Evolutionary conservation across 2,329 filamentous ascomycete genomes (phyloP).

Genomic region (Pseudogymnoascus sp.): DNA sequence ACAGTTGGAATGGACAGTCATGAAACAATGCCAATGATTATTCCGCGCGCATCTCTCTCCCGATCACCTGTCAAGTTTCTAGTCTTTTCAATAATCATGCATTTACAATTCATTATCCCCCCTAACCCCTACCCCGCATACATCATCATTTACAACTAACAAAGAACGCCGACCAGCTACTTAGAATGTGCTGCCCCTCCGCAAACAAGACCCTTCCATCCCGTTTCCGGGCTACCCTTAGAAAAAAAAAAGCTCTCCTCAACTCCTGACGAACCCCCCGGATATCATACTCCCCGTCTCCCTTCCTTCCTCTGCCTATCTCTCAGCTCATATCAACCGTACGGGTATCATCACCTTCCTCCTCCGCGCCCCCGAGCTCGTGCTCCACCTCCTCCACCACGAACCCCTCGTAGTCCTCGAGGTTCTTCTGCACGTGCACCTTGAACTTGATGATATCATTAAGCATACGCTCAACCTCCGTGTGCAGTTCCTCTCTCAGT

Average conservation of each 20-base stretch:
- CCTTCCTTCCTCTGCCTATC: neutral
- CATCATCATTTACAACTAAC: neutral
- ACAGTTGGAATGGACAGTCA: neutral
- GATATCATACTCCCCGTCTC: neutral
- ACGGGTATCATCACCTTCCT: slow-evolving; percentile 44
- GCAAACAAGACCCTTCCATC: neutral
- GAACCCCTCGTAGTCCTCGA: slow-evolving; percentile 92
- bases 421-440: slow-evolving; percentile 83
- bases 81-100: neutral
- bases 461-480: slow-evolving; percentile 88
- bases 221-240: neutral
- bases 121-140: neutral
- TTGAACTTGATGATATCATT: slow-evolving; percentile 99
- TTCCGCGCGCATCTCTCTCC: neutral
- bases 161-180: neutral
- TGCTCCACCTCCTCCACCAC: slow-evolving; percentile 88
- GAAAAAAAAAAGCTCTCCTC: neutral
- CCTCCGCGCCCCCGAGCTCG: slow-evolving; percentile 58
- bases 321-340: slow-evolving; percentile 36
- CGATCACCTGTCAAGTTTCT: neutral
- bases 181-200: neutral
- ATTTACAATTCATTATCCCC: neutral
- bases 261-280: neutral
- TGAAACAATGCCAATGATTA: neutral
- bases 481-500: slow-evolving; percentile 93